Evolutionary conservation across 192 early-diverging fungal species (phyloP), one percentile per base, ranked within the genome.

Genomic region (Coemansia sp.): DNA sequence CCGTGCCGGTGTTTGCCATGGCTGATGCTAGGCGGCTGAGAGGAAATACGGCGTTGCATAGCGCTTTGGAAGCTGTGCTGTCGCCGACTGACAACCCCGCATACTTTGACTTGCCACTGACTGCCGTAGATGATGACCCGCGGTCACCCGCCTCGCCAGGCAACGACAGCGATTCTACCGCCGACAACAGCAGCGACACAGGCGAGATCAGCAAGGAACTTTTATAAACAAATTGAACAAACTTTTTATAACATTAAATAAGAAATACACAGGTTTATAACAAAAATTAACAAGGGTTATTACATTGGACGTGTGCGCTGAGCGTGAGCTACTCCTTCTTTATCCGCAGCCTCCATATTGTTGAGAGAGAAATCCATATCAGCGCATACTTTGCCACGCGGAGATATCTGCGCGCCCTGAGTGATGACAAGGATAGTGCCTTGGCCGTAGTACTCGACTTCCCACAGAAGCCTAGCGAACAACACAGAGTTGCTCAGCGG

Each of bases 361-460:
- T 63, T 59, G 4, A 75, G 8, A 0, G 31, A 59, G 62, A 76
- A 73, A 11, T 76, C 74, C 5, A 69, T 27, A 39, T 82, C 79
- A 2, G 65, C 71, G 0, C 19, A 7, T 12, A 82, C 65, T 27
- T 50, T 70, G 36, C 45, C 60, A 1, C 66, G 25, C 0, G 48
- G 41, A 11, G 44, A 70, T 21, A 82, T 76, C 17, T 48, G 19
- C 0, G 74, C 60, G 51, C 79, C 79, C 31, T 76, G 39, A 1
- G 79, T 76, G 14, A 82, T 66, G 19, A 82, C 67, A 4, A 67
- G 64, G 12, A 82, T 76, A 11, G 79, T 76, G 2, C 79, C 79
- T 27, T 76, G 64, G 14, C 79, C 79, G 14, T 70, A 62, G 31
- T 59, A 11, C 68, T 82, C 74, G 48, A 74, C 27, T 1, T 82